Base-by-base conservation (phyloP, 2,329 filamentous ascomycete species). In the Metarhizium brunneum region DNA sequence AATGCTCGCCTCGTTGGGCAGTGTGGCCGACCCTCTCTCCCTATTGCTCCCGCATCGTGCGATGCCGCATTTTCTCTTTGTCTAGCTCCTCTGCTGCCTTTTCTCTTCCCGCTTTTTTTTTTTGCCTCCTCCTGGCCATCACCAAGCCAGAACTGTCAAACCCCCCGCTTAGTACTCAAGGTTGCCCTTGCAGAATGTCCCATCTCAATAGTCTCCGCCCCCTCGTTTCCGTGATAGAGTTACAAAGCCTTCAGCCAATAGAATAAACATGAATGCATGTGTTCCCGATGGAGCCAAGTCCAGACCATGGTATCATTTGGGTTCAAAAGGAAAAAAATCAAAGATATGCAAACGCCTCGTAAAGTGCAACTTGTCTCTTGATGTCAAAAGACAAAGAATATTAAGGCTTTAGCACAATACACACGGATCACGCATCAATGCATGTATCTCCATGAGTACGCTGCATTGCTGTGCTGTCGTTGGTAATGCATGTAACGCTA, bases 281-380 rank as follows among this genome's bases (percentile, higher is more conserved):
- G 36, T 54, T 56, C 56, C 50, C 43, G 43, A 36, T 32, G 42
- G 53, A 57, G 50, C 20, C 43, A 10, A 54, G 57, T 53, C 62
- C 56, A 61, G 60, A 62, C 62, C 63, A 63, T 68, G 65, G 65
- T 68, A 68, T 67, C 64, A 65, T 66, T 52, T 30, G 53, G n/a
- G 18, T 36, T 40, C 18, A 52, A 52, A 43, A n/a, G 42, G 7
- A 25, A 49, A 18, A 8, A 32, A 29, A 25, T 4, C 3, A 42
- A 35, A 29, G n/a, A 57, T 55, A 59, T 54, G 56, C 54, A 60
- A 25, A 59, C 59, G 59, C 57, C 56, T 56, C 45, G 59, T 54
- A 49, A 32, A 57, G 45, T 57, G 48, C 18, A 53, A 50, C n/a
- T 49, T 10, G 25, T 10, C n/a, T 35, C 4, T 35, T 8, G 14